Evolutionary conservation across 1,284 basidiomycete genomes (phyloP).

Genomic region (Trametes versicolor): DNA sequence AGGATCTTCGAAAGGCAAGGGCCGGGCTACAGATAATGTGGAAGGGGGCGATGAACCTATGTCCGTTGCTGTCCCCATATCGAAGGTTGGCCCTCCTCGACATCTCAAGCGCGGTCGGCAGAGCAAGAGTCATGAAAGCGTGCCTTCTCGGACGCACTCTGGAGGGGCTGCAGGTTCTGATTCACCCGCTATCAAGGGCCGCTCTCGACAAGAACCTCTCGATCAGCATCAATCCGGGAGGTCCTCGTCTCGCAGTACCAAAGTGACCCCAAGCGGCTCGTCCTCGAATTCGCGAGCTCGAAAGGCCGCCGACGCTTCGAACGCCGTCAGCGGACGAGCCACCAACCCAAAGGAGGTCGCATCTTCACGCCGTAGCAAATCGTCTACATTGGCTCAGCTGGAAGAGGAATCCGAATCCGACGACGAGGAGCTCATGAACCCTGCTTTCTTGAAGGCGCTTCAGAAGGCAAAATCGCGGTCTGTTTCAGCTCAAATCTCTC

Average conservation of each 20-base stretch:
- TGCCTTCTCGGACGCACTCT: not conserved
- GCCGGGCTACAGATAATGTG: not conserved
- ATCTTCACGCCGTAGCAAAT: not conserved
- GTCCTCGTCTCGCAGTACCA: not conserved
- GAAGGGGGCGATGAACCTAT: not conserved
- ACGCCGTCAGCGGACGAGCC: not conserved
- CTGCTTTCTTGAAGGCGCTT: slow-evolving; percentile 4
- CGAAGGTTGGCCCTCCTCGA: slow-evolving; percentile 36
- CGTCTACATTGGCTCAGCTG: not conserved
- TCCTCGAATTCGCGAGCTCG: not conserved
- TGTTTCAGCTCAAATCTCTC: slow-evolving; percentile 3
- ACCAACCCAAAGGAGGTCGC: no score
- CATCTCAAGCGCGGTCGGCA: slow-evolving; percentile 26
- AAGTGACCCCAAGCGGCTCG: not conserved
- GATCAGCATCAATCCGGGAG: not conserved
- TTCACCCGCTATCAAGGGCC: not conserved
- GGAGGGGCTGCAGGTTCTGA: not conserved
- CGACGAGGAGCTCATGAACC: not conserved
- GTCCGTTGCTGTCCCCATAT: slow-evolving; percentile 8
- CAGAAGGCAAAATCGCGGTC: not conserved
- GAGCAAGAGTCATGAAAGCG: not conserved
- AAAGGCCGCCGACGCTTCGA: not conserved
- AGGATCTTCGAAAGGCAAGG: slow-evolving; percentile 9
- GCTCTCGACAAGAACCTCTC: not conserved
- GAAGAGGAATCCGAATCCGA: slow-evolving; percentile 5